Percentiles rank a stretch among this genome's conserved stretches.
Evolutionary conservation across 148 eudicot species (phyloP).

Genomic region (Camellia japonica): DNA sequence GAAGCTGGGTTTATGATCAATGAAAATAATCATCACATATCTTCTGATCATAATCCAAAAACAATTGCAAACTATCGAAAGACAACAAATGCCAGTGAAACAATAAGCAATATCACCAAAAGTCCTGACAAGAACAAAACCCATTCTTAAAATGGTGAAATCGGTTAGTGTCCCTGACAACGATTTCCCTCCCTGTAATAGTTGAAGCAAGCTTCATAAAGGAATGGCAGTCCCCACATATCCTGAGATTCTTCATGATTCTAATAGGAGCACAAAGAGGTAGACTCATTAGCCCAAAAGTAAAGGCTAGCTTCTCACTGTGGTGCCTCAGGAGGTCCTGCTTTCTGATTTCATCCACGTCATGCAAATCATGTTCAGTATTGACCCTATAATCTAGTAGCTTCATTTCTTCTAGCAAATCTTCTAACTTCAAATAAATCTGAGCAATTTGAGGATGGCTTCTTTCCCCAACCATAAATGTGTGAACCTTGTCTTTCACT

Average conservation of each 20-base stretch:
- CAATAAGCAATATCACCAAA: conserved; percentile 44
- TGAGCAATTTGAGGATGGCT: conserved; percentile 45
- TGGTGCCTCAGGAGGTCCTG: conserved; percentile 56
- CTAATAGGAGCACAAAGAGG: conserved; percentile 56
- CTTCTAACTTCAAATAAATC: conserved; percentile 52
- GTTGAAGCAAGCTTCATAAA: conserved; percentile 72
- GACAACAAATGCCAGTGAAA: not conserved
- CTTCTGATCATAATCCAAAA: not conserved
- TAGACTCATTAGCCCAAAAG: conserved; percentile 55
- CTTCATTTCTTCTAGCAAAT: conserved; percentile 53
- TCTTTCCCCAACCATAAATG: conserved; percentile 71
- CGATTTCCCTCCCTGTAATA: conserved; percentile 50
- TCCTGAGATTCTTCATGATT: conserved; percentile 73
- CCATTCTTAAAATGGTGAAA: conserved; percentile 73
- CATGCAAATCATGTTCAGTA: conserved; percentile 57
- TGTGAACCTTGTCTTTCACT: conserved; percentile 53
- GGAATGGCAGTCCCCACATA: conserved; percentile 74
- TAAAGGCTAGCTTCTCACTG: conserved; percentile 73
- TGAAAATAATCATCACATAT: not conserved
- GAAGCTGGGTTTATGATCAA: not conserved
- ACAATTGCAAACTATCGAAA: not conserved
- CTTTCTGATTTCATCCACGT: conserved; percentile 60
- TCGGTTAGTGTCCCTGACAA: conserved; percentile 62
- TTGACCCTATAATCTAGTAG: conserved; percentile 45
- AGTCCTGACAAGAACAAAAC: conserved; percentile 68